These are phyloP conservation scores for Cryptococcus hybrid DNA, from an alignment of 1,284 basidiomycete species.

Conservation along the genomic window DNA sequence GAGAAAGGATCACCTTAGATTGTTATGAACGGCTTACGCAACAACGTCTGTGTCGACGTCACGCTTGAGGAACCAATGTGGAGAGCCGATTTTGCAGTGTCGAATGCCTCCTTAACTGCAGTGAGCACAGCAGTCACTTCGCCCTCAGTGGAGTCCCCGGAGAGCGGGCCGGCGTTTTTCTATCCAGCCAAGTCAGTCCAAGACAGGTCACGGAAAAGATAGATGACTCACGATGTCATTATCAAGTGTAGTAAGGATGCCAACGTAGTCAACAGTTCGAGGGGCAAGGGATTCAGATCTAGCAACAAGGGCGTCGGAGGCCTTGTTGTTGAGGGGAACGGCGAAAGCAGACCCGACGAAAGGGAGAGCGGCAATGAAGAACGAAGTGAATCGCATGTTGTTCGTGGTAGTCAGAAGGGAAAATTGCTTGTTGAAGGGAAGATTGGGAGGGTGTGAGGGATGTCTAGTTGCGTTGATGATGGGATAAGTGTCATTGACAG, in stretches of 20 bases:
- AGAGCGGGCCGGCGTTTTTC: not conserved
- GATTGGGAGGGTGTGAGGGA: not conserved
- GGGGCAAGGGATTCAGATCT: not conserved
- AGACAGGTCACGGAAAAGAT: not conserved
- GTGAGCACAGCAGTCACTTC: not conserved
- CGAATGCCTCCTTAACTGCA: not conserved
- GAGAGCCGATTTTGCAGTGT: not conserved
- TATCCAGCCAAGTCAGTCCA: not conserved
- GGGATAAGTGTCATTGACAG: not conserved
- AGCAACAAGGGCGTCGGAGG: not conserved
- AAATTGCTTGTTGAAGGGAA: not conserved
- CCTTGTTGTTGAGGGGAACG: constrained; percentile 2
- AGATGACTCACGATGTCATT: constrained; percentile 8
- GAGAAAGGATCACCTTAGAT: no score
- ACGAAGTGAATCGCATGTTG: not conserved
- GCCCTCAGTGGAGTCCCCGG: not conserved
- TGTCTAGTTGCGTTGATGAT: not conserved
- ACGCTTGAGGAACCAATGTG: not conserved
- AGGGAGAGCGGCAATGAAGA: constrained; percentile 6
- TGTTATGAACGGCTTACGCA: not conserved
- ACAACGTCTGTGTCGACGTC: not conserved
- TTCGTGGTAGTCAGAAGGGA: not conserved
- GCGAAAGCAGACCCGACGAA: constrained; percentile 11
- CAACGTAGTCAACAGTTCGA: constrained; percentile 5
- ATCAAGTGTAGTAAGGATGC: constrained; percentile 6